These are phyloP conservation scores for Beauveria medogensis DNA, from an alignment of 2,329 filamentous ascomycete species.

Conservation along the genomic window DNA sequence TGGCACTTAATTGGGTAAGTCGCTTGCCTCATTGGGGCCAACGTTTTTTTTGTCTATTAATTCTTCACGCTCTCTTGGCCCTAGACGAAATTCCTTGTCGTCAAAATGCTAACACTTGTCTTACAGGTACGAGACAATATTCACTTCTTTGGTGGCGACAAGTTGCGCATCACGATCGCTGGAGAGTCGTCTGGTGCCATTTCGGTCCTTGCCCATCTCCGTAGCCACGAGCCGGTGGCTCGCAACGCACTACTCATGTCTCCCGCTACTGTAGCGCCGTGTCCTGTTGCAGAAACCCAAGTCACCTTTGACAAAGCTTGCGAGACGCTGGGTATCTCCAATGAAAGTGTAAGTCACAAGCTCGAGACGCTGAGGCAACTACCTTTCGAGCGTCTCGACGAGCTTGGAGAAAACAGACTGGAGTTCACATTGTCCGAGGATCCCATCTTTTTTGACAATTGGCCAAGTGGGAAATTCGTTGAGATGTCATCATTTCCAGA, in stretches of 20 bases:
- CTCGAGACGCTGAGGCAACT: neutral
- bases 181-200: conserved; percentile 53
- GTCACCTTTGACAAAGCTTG: neutral
- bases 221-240: neutral
- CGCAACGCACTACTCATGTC: neutral
- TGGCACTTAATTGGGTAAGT: neutral
- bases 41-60: neutral
- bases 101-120: neutral
- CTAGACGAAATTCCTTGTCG: too few relatives aligned
- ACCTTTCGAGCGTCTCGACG: neutral
- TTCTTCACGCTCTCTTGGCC: too few relatives aligned
- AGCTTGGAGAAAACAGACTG: neutral
- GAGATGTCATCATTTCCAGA: neutral
- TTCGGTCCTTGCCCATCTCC: conserved; percentile 50
- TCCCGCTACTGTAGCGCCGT: neutral
- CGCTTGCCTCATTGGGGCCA: neutral
- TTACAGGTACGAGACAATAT: conserved; percentile 43
- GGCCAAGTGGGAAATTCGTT: neutral
- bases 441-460: neutral
- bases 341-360: neutral
- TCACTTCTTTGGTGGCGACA: conserved; percentile 56
- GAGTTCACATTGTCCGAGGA: neutral
- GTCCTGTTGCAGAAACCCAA: neutral
- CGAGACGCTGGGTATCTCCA: neutral
- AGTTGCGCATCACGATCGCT: conserved; percentile 56